Conservation (phyloP, 2,329 filamentous ascomycete species). For the Chlorencoelia australis region DNA sequence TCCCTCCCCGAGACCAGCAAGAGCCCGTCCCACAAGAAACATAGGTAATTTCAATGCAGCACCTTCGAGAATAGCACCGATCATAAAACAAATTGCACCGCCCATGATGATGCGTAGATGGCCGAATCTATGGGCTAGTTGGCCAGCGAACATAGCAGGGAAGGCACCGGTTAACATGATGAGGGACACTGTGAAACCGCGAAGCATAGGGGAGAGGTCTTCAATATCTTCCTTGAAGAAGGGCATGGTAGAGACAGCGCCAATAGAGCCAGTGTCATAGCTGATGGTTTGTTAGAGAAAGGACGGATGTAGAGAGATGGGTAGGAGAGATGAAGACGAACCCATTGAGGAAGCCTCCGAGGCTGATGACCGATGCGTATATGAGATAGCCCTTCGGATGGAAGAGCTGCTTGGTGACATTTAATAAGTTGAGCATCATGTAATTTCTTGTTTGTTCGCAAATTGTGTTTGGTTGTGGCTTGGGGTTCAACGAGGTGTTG, state of each 20-base stretch:
- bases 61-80: not conserved
- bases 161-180: slow-evolving; percentile 46
- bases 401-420: not conserved
- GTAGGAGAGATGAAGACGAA: slow-evolving; percentile 38
- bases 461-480: no score
- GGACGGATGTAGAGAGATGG: slow-evolving; percentile 37
- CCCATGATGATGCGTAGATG: not conserved
- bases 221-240: slow-evolving; percentile 35
- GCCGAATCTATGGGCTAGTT: slow-evolving; percentile 38
- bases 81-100: not conserved
- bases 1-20: slow-evolving; percentile 46
- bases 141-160: slow-evolving; percentile 45
- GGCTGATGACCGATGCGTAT: slow-evolving; percentile 2
- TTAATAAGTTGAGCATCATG: no score
- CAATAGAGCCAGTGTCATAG: slow-evolving; percentile 38
- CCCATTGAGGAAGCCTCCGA: slow-evolving; percentile 7
- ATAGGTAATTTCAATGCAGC: slow-evolving; percentile 36
- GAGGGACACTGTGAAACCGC: slow-evolving; percentile 47
- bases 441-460: no score
- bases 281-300: no score
- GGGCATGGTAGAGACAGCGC: slow-evolving; percentile 39
- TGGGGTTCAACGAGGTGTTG: no score
- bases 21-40: slow-evolving; percentile 41
- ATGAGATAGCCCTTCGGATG: slow-evolving; percentile 31
- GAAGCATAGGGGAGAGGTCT: slow-evolving; percentile 36